Base-by-base conservation (phyloP, 495 filamentous ascomycete species). In the Tuber borchii region DNA sequence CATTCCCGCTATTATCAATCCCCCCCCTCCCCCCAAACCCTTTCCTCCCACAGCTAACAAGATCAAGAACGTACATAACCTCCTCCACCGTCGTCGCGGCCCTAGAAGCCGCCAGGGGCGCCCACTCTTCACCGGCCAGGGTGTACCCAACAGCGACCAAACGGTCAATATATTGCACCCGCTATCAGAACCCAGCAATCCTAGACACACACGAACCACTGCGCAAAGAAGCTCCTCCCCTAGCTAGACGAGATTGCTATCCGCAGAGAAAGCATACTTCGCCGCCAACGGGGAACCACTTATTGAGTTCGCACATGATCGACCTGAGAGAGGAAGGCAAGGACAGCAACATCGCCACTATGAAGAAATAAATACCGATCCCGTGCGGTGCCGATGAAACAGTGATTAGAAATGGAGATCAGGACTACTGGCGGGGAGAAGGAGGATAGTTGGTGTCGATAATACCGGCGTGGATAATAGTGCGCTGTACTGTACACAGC, bases 391-490 rank as follows among this genome's bases (percentile, higher is more conserved):
- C 93, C 93, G 75, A 92, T 97, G 93, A 97, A 96, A 88, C 93
- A 97, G 85, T 99, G 93, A 92, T 88, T 99, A 74, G 95, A 99
- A 88, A 99, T 98, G 95, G 92, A 95, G 86, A 94, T 95, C 80
- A 93, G 93, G 83, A 93, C 94, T 84, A 95, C 93, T 79, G 94
- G 94, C 86, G 93, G 94, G 85, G 94, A 97, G 87, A 94, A 97
- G 85, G 94, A 97, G 87, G 94, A 97, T 37, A 84, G 94, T 97
- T 78, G 93, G 94, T 84, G 91, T 93, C 71, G 91, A 97, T 87
- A 93, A 93, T 85, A 89, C 91, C 82, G 87, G 87, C 78, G 91
- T 97, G 72, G 95, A 97, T 89, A 97, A 97, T 89, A 87, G 90
- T 42, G 40, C 92, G 75, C 90, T 97, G 75, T 97, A 98, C 89